Percentiles rank a stretch among this genome's conserved stretches.
Evolutionary conservation across 495 filamentous ascomycete genomes (phyloP).

Genomic region (Astrothelium macrocarpum): DNA sequence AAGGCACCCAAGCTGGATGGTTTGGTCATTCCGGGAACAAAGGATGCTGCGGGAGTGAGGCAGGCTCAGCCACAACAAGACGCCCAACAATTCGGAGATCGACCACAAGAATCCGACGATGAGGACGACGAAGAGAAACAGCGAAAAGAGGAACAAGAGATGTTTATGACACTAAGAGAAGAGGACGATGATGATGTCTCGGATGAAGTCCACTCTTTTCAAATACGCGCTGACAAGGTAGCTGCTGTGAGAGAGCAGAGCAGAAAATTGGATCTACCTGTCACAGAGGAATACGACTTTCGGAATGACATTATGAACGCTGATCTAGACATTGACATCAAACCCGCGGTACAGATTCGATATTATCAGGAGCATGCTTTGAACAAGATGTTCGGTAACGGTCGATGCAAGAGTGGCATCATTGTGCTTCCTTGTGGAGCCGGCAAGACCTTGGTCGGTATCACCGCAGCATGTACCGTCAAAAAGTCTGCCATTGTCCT

Average conservation of each 20-base stretch:
- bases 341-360: constrained; percentile 73
- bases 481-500: constrained; percentile 93
- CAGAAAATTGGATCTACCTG: constrained; percentile 65
- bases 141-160: constrained; percentile 22
- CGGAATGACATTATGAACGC: constrained; percentile 85
- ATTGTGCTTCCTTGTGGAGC: constrained; percentile 96
- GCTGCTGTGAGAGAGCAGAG: constrained; percentile 82
- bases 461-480: constrained; percentile 93
- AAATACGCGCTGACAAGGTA: constrained; percentile 67
- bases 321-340: constrained; percentile 83
- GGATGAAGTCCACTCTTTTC: constrained; percentile 88
- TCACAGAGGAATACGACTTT: constrained; percentile 96
- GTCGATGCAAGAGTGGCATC: constrained; percentile 90
- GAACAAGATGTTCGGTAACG: constrained; percentile 99
- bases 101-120: constrained; percentile 30
- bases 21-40: constrained; percentile 89
- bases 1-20: constrained; percentile 81
- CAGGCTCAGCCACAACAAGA: constrained; percentile 44
- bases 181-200: constrained; percentile 80
- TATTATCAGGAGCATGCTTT: constrained; percentile 94
- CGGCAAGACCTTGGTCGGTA: constrained; percentile 93
- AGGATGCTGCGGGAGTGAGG: constrained; percentile 76
- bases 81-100: constrained; percentile 31
- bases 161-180: constrained; percentile 51
- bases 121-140: constrained; percentile 39